Conservation (phyloP, 2,329 filamentous ascomycete species). For the Colletotrichum magnum region DNA sequence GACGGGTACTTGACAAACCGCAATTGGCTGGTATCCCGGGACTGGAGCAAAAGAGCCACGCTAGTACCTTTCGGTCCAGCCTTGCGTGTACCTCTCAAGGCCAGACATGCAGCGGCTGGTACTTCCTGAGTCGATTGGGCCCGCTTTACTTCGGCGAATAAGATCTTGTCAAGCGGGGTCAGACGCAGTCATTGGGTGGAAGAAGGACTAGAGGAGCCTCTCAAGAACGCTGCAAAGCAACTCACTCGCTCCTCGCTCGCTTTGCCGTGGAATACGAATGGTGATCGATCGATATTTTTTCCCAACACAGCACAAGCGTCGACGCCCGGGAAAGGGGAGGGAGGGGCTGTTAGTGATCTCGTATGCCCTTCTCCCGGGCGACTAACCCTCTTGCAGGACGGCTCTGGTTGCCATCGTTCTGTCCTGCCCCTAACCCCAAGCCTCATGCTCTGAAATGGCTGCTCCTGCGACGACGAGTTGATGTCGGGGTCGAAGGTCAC, state of each 20-base stretch:
- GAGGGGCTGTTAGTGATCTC: conserved; percentile 21
- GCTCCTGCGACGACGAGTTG: conserved; percentile 14
- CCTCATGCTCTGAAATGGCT: conserved; percentile 1
- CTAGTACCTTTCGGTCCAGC: conserved; percentile 28
- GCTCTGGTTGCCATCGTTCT: conserved; percentile 17
- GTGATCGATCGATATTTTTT: conserved; percentile 37
- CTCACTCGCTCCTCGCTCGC: conserved; percentile 14
- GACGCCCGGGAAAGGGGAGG: conserved; percentile 30
- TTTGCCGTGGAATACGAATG: conserved; percentile 37
- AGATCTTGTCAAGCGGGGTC: neutral
- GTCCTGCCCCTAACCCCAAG: conserved; percentile 30
- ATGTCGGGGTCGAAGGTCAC: neutral
- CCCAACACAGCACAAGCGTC: conserved; percentile 38
- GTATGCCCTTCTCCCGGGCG: conserved; percentile 19
- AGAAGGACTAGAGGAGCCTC: conserved; percentile 9
- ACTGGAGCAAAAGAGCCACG: neutral
- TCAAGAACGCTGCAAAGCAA: conserved; percentile 21
- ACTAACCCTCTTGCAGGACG: neutral
- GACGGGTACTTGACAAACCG: neutral
- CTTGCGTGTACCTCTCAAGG: conserved; percentile 20
- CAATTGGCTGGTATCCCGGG: neutral
- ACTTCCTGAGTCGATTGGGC: conserved; percentile 28
- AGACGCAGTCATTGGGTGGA: conserved; percentile 2
- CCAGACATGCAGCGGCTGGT: conserved; percentile 8
- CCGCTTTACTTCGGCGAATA: conserved; percentile 18